Base-by-base conservation (phyloP, 164 flowering plant genomes). In the Aristolochia californica region DNA sequence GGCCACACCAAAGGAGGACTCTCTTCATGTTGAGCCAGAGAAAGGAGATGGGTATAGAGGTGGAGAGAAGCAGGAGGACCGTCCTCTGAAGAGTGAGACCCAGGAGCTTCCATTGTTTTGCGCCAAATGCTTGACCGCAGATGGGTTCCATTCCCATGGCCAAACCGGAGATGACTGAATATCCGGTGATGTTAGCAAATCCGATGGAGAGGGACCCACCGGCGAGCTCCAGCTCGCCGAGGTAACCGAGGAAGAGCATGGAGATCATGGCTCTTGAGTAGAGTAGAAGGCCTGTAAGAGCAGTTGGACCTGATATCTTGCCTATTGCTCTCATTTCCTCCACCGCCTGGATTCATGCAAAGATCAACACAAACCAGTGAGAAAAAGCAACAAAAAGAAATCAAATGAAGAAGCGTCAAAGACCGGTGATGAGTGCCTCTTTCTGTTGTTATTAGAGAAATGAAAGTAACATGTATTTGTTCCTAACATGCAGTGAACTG, bases 141-240 rank as follows among this genome's bases (percentile, higher is more conserved):
- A 91, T 83, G 59, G 97, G 97, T 66, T 91, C 97, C 97, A 91
- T 87, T 45, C 97, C 97, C 97, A 91, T 83, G 61, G 97, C 91
- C 28, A 91, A 54, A 13, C 97, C 97, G 16, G 94, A 83, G 68
- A 91, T 73, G 26, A 91, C 86, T 3, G 97, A 91, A 78, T 91
- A 91, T 44, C 97, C 97, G n/a, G 97, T 91, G 63, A 91, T 91
- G 69, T 91, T 91, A 1, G 97, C 94, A 50, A 91, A 81, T 45
- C 96, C 97, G 34, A 91, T 85, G 27, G 95, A 68, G n/a, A 91
- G 80, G 5, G 97, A 82, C 24, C 97, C 97, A 0, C 88, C 94
- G 1, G 97, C 95, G 1, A 91, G 94, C 73, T 87, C 89, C 27
- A 83, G 84, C 75, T 87, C 89, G 0, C 97, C 97, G 17, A 91